These are phyloP conservation scores for Boletus huronensis DNA, from an alignment of 768 basidiomycete species.

Conservation along the genomic window DNA sequence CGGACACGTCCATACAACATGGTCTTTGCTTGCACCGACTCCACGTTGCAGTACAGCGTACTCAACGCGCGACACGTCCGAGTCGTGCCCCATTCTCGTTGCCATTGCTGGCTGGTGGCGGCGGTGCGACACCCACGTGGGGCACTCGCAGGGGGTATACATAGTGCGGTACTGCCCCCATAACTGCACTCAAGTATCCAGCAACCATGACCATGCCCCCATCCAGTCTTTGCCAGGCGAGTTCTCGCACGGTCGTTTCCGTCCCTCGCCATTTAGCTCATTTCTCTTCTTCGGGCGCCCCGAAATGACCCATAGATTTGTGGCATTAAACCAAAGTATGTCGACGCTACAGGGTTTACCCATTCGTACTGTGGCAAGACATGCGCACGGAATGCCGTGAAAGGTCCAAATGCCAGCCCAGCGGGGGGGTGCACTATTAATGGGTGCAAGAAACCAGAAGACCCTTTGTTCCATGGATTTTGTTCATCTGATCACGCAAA, in stretches of 20 bases:
- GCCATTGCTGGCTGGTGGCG: conserved; percentile 1
- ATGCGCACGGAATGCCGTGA: conserved; percentile 45
- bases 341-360: conserved; percentile 52
- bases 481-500: conserved; percentile 59
- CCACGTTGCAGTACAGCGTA: conserved; percentile 18
- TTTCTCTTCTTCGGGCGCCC: neutral
- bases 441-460: conserved; percentile 50
- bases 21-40: conserved; percentile 11
- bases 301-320: conserved; percentile 46
- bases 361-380: conserved; percentile 61
- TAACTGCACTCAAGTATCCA: conserved; percentile 4
- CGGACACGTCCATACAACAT: conserved; percentile 17
- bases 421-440: conserved; percentile 44
- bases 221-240: conserved; percentile 29
- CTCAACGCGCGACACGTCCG: conserved; percentile 18
- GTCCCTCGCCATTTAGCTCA: conserved; percentile 8
- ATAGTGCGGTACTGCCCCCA: conserved; percentile 12
- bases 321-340: conserved; percentile 56
- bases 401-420: conserved; percentile 32
- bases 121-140: conserved; percentile 27
- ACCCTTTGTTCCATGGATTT: conserved; percentile 48
- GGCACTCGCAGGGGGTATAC: conserved; percentile 16
- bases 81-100: conserved; percentile 14
- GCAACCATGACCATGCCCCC: conserved; percentile 15
- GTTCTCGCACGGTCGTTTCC: conserved; percentile 18